Evolutionary conservation across 768 basidiomycete species (phyloP), one percentile per base, ranked within the genome.

Genomic region (Cystofilobasidium capitatum): DNA sequence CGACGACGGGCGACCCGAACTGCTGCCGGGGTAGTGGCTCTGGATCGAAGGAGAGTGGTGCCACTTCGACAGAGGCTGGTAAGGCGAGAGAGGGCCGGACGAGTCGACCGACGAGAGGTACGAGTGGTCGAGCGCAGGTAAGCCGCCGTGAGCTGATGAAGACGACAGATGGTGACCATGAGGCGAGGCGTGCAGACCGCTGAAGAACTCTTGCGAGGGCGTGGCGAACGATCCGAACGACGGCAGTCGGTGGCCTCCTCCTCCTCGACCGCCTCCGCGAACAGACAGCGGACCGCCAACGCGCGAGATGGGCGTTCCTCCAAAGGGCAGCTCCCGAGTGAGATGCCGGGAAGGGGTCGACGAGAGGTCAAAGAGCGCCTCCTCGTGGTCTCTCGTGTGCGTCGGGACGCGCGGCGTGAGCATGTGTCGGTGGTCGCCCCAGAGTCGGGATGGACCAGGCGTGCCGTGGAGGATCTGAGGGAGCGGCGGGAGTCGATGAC

Each of bases 281-380:
- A 3, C 49, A 20, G 8, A 10, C 24, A 16, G 8, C 12, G 12
- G 9, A 24, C 22, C 49, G 49, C 51, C 51, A 20, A 55, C 51
- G 37, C 63, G 42, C 29, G 64, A 65, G 58, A 39, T 51, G 17
- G 64, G 64, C 17, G 64, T 65, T 13, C 58, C 57, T 31, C 64
- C 64, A 20, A 65, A 65, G 16, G 64, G 64, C 2, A 58, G 64
- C 31, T 58, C 64, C 16, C 55, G 58, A 7, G 39, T n/a, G 17
- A 65, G 58, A 44, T 65, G 64, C 2, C 64, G 57, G 5, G 64
- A 65, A 12, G 64, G 64, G 14, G 64, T 65, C 26, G 64, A 65
- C 24, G 55, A 39, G 42, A 65, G 57, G 36, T 65, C 64, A 37
- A 58, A 65, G n/a, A 65, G 33, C 5, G 29, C 51, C 51, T 55